Evolutionary conservation across 306 rosid genomes (phyloP).

Genomic region (Styphnolobium japonicum): DNA sequence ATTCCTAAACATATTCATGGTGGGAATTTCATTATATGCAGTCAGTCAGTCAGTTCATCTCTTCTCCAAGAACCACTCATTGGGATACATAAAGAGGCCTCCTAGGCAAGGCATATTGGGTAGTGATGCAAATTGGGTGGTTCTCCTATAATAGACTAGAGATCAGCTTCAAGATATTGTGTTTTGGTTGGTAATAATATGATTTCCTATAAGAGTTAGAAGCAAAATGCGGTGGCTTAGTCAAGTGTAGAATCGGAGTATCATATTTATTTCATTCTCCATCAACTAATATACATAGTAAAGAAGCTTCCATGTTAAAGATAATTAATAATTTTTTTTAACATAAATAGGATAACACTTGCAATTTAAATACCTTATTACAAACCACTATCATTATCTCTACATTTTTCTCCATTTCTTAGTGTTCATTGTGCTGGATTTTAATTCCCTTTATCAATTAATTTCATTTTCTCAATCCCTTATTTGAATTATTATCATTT

Average conservation of each 20-base stretch:
- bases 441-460: background rate
- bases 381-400: background rate
- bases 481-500: background rate
- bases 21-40: background rate
- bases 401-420: background rate
- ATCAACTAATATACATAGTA: background rate
- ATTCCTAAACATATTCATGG: background rate
- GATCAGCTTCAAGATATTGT: background rate
- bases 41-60: background rate
- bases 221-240: background rate
- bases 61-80: background rate
- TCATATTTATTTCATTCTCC: background rate
- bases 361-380: background rate
- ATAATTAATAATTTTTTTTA: no score
- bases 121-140: background rate
- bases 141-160: background rate
- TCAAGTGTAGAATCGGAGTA: background rate
- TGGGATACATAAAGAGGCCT: background rate
- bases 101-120: background rate
- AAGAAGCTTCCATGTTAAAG: conserved; percentile 1
- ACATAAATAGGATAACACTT: no score
- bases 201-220: background rate
- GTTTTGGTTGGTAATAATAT: background rate
- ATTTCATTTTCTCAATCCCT: background rate
- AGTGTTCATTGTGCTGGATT: background rate